Percentiles rank a stretch among this genome's conserved stretches.
Conservation (phyloP, 352 stramenopile species). For the Blastocystis sp. region DNA sequence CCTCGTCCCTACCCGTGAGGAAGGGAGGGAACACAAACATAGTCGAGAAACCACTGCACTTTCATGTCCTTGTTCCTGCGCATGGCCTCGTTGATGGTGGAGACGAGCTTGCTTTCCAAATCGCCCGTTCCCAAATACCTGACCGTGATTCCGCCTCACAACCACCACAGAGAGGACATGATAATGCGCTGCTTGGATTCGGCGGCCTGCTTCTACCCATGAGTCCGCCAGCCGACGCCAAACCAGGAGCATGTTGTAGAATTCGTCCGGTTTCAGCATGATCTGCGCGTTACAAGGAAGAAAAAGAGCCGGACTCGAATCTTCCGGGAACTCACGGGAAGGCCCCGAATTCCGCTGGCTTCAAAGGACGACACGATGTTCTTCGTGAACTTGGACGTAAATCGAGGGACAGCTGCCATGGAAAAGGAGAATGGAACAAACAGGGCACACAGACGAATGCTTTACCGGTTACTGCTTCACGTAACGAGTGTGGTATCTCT, state of each 20-base stretch:
- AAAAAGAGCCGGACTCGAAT: not conserved
- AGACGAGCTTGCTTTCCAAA: slow-evolving; percentile 52
- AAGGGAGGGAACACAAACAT: not conserved
- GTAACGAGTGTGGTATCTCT: not conserved
- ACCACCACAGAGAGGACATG: slow-evolving; percentile 29
- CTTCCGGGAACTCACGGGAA: slow-evolving; percentile 27
- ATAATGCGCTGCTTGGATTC: slow-evolving; percentile 40
- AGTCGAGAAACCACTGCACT: slow-evolving; percentile 48
- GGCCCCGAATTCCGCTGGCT: slow-evolving; percentile 9
- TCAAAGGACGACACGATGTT: slow-evolving; percentile 23
- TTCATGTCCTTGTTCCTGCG: slow-evolving; percentile 1
- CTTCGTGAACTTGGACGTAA: slow-evolving; percentile 25
- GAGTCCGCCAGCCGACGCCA: not conserved
- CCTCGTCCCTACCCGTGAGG: slow-evolving; percentile 19
- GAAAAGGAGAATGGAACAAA: not conserved
- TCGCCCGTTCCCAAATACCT: slow-evolving; percentile 48
- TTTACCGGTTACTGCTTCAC: not conserved
- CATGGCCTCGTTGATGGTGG: slow-evolving; percentile 5
- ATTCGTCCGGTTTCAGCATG: slow-evolving; percentile 56
- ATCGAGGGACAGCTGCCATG: slow-evolving; percentile 13
- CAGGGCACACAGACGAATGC: not conserved
- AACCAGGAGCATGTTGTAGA: slow-evolving; percentile 16
- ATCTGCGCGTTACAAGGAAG: slow-evolving; percentile 9
- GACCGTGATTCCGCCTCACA: not conserved
- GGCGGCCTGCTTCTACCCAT: not conserved